Base-by-base conservation (phyloP, 495 filamentous ascomycete species). In the Penicillium silybi region DNA sequence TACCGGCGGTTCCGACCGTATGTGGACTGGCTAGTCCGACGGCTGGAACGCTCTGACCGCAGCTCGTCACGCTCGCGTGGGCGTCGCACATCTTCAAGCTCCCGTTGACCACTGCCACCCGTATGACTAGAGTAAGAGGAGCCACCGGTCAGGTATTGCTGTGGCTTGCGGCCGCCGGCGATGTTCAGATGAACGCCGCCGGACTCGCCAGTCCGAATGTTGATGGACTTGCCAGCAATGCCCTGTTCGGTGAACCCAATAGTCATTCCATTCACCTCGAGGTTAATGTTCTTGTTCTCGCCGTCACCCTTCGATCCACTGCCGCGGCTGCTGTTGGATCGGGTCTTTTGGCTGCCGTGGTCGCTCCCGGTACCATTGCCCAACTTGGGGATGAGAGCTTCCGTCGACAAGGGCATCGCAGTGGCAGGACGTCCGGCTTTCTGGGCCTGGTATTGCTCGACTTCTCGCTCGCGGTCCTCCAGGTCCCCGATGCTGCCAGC, bases 311-410 rank as follows among this genome's bases (percentile, higher is more conserved):
- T 69, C 44, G 66, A 64, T 20, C 56, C 64, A 46, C 72, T 76
- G 25, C 65, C 73, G 26, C 69, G 70, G 54, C 73, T 75, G 64
- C 74, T 73, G 61, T 66, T 70, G 10, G 72, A 74, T 20, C 68
- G 69, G 53, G 66, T 76, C 45, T 76, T 74, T 44, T 73, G 73
- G 49, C 74, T 77, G 22, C 69, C 72, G 25, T 66, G 71, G 43
- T 77, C 74, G 46, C 73, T 76, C 16, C 60, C 68, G 2, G 62
- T 45, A 18, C 67, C 66, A 37, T 57, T 60, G 13, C 55, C 52
- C 8, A 58, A 45, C 44, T 72, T 73, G 35, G 64, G 46, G 25
- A 66, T 62, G 20, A 68, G 57, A 32, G 68, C 58, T 50, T 75
- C 74, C 7, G 57, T 45, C 1, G 69, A 74, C n/a, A 70, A 52